These are phyloP conservation scores for Camellia oleifera DNA, from an alignment of 179 eudicot species.

Conservation along the genomic window DNA sequence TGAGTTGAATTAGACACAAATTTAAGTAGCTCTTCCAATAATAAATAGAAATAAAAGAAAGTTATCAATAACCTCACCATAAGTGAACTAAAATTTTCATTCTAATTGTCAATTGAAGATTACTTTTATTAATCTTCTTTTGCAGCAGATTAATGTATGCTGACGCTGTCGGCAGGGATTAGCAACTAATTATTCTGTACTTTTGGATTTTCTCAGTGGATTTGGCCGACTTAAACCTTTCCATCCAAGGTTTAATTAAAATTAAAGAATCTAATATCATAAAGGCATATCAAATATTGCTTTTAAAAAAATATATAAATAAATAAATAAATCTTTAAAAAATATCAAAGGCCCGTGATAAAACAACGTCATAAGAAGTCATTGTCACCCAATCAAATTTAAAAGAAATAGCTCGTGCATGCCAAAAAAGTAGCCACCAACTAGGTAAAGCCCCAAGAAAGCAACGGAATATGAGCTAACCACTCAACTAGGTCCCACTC, in stretches of 20 bases:
- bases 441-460: not conserved
- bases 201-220: not conserved
- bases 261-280: not conserved
- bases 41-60: too few relatives aligned
- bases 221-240: not conserved
- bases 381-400: not conserved
- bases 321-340: not conserved
- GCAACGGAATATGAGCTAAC: not conserved
- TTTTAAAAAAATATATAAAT: not conserved
- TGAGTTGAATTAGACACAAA: too few relatives aligned
- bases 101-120: not conserved
- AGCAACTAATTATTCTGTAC: not conserved
- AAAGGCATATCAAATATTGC: not conserved
- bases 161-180: not conserved
- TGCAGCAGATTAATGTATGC: not conserved
- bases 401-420: conserved; percentile 2
- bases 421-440: not conserved
- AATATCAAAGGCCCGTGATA: not conserved
- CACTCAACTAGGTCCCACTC: conserved; percentile 13
- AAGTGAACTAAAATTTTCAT: not conserved
- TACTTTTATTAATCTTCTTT: not conserved
- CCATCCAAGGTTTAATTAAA: not conserved
- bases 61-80: too few relatives aligned
- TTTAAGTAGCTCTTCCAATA: too few relatives aligned
- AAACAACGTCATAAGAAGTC: not conserved